phyloP scores from a whole-genome alignment of 441 rosid species.

The Eruca vesicaria region DNA sequence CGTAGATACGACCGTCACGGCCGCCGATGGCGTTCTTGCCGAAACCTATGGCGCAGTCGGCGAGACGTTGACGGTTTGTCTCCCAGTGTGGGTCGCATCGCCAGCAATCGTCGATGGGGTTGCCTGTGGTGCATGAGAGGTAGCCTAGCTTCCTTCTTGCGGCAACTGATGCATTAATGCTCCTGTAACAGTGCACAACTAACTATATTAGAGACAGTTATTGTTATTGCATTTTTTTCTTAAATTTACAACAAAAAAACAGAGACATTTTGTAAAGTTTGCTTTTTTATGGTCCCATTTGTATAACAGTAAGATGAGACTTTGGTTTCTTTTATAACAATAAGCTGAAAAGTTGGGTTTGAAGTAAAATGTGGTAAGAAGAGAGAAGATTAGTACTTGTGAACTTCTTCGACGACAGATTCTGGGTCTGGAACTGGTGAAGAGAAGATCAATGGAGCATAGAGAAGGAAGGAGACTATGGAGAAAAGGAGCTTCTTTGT shows the following conservation, averaged over 20 bases:
- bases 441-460: slow-evolving; percentile 45
- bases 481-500: slow-evolving; percentile 17
- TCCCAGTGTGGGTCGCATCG: slow-evolving; percentile 89
- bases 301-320: not conserved
- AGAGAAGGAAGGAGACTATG: slow-evolving; percentile 38
- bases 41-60: slow-evolving; percentile 83
- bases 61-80: slow-evolving; percentile 61
- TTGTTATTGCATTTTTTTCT: too few species aligned
- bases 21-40: slow-evolving; percentile 88
- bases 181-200: slow-evolving; percentile 41
- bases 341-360: not conserved
- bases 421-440: slow-evolving; percentile 71
- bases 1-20: slow-evolving; percentile 70
- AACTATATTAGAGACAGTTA: not conserved
- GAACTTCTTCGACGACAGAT: slow-evolving; percentile 56
- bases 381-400: slow-evolving; percentile 40
- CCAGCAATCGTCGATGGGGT: slow-evolving; percentile 93
- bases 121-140: slow-evolving; percentile 75
- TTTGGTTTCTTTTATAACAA: not conserved
- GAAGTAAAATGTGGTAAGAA: not conserved
- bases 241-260: too few species aligned
- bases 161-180: slow-evolving; percentile 53
- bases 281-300: not conserved
- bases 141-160: slow-evolving; percentile 69
- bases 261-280: not conserved